These are phyloP conservation scores for Marasmius sp. DNA, from an alignment of 1,284 basidiomycete genomes.

Conservation along the genomic window DNA sequence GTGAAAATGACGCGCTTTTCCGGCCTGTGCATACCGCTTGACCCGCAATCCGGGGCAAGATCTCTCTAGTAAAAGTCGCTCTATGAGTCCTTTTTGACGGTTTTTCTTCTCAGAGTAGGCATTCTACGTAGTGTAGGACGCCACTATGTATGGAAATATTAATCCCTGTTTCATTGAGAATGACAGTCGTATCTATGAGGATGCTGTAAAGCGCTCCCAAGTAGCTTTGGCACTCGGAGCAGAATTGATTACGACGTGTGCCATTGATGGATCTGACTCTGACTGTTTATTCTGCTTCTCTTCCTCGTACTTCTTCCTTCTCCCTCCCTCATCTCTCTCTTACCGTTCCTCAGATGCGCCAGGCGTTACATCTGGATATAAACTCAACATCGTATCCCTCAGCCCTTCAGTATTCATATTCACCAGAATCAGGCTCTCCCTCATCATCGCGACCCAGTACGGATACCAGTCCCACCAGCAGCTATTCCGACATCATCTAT, in stretches of 20 bases:
- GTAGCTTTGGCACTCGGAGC: not conserved
- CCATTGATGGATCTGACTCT: not conserved
- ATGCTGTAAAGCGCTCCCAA: not conserved
- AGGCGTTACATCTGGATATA: conserved; percentile 50
- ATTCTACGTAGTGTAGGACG: too few relatives aligned
- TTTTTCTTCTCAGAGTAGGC: too few relatives aligned
- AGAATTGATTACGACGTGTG: not conserved
- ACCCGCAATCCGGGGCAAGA: too few relatives aligned
- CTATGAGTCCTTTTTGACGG: too few relatives aligned
- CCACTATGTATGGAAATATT: too few relatives aligned
- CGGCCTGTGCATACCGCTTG: too few relatives aligned
- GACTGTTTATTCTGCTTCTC: not conserved
- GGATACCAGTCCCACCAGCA: conserved; percentile 28
- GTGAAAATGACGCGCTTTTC: too few relatives aligned
- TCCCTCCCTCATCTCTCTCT: not conserved
- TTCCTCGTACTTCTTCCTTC: not conserved
- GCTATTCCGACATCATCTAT: conserved; percentile 33
- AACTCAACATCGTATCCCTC: conserved; percentile 40
- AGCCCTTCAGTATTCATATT: conserved; percentile 19
- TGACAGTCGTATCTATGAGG: not conserved
- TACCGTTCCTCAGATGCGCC: conserved; percentile 20
- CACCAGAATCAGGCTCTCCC: conserved; percentile 30
- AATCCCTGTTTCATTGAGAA: too few relatives aligned
- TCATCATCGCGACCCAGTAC: conserved; percentile 27
- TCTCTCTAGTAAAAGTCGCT: too few relatives aligned